Evolutionary conservation across 208 protist species (phyloP).

Genomic region (Wallacemonas rigidus): DNA sequence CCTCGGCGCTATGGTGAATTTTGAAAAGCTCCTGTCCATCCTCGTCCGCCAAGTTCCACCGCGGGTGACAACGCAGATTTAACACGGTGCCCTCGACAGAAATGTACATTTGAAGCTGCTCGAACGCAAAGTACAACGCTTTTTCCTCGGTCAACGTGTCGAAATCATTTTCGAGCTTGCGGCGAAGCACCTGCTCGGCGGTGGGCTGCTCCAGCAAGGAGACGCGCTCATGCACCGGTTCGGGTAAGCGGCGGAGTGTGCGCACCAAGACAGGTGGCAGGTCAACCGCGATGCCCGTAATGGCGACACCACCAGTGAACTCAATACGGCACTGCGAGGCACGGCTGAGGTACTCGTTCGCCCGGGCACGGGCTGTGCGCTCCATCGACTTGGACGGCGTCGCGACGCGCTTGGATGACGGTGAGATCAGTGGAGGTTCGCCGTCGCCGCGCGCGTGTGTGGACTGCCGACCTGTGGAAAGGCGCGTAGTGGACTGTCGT

Average conservation of each 20-base stretch:
- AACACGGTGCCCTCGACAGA: constrained; percentile 75
- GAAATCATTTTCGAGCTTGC: constrained; percentile 80
- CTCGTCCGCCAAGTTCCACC: constrained; percentile 43
- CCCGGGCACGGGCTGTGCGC: constrained; percentile 13
- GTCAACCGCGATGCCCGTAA: constrained; percentile 75
- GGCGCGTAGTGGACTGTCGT: background rate
- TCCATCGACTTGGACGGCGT: constrained; percentile 13
- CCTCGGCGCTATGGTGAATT: constrained; percentile 12
- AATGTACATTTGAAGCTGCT: constrained; percentile 77
- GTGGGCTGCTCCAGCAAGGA: constrained; percentile 75
- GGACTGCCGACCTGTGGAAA: background rate
- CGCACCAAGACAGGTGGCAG: constrained; percentile 54
- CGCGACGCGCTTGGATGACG: background rate
- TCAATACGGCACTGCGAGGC: constrained; percentile 59
- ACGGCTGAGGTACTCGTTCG: constrained; percentile 34
- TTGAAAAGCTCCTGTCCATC: constrained; percentile 57
- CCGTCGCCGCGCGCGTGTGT: background rate
- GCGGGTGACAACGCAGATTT: constrained; percentile 59
- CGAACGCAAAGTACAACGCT: constrained; percentile 77
- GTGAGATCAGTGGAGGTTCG: background rate
- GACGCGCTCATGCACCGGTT: constrained; percentile 41
- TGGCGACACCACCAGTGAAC: constrained; percentile 58
- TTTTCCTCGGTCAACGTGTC: constrained; percentile 71
- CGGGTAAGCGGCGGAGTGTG: constrained; percentile 69
- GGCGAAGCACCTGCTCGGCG: constrained; percentile 57